These are phyloP conservation scores for Coemansia sp. DNA, from an alignment of 192 early-diverging fungal genomes.

Conservation along the genomic window DNA sequence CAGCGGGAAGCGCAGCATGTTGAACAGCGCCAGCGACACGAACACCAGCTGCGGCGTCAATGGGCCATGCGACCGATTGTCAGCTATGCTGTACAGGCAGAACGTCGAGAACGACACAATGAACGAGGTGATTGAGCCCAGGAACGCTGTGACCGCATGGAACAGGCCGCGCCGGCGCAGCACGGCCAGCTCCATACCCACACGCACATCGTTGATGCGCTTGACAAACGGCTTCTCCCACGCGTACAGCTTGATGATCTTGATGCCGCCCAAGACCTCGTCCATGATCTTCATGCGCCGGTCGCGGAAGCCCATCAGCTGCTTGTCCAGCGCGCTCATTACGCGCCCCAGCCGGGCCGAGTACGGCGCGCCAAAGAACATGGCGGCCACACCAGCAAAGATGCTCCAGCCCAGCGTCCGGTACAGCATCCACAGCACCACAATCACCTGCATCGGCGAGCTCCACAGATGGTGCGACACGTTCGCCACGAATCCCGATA, in stretches of 20 bases:
- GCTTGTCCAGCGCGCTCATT: slow-evolving; percentile 65
- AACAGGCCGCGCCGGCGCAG: slow-evolving; percentile 70
- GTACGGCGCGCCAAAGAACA: slow-evolving; percentile 77
- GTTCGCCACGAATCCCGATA: slow-evolving; percentile 58
- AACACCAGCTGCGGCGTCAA: slow-evolving; percentile 71
- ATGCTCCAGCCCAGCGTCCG: slow-evolving; percentile 71
- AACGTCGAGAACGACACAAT: slow-evolving; percentile 83
- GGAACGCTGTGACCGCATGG: slow-evolving; percentile 64
- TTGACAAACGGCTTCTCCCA: slow-evolving; percentile 82
- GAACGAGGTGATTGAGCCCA: slow-evolving; percentile 81
- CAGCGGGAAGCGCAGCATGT: slow-evolving; percentile 87
- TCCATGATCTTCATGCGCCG: slow-evolving; percentile 65
- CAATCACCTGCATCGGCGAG: slow-evolving; percentile 68
- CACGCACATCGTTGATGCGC: slow-evolving; percentile 55
- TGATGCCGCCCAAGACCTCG: slow-evolving; percentile 85
- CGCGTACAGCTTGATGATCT: slow-evolving; percentile 94
- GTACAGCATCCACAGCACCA: slow-evolving; percentile 75
- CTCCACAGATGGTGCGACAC: slow-evolving; percentile 73
- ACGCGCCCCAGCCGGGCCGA: slow-evolving; percentile 60
- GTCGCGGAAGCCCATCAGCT: slow-evolving; percentile 86
- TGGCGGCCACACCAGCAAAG: slow-evolving; percentile 77
- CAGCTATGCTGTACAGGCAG: slow-evolving; percentile 62
- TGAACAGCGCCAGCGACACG: slow-evolving; percentile 87
- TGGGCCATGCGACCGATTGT: slow-evolving; percentile 44
- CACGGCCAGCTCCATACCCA: slow-evolving; percentile 68